Percentiles rank a stretch among this genome's conserved stretches.
phyloP scores from a whole-genome alignment of 1,284 basidiomycete species.

The Trametes pubescens region DNA sequence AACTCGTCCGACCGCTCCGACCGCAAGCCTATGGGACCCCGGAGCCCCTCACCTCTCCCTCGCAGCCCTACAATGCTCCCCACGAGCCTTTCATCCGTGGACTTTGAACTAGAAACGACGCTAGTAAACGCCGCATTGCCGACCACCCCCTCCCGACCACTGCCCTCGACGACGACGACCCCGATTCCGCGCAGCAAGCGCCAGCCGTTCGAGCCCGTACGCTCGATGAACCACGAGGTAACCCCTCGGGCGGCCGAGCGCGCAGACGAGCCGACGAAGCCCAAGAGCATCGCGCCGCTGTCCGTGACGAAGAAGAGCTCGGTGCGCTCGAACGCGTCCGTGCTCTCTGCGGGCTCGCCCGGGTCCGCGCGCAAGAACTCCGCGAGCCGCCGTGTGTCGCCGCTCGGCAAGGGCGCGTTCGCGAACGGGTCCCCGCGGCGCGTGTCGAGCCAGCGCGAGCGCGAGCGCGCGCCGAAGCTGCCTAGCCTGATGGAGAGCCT shows the following conservation, averaged over 20 bases:
- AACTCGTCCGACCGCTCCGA: slow-evolving; percentile 54
- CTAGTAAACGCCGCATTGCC: slow-evolving; percentile 43
- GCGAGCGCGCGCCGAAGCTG: slow-evolving; percentile 30
- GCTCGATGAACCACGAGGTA: slow-evolving; percentile 55
- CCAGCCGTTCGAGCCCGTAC: slow-evolving; percentile 60
- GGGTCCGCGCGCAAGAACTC: slow-evolving; percentile 51
- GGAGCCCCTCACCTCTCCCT: slow-evolving; percentile 72
- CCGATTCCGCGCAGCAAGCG: slow-evolving; percentile 73
- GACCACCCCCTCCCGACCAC: slow-evolving; percentile 38
- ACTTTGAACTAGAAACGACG: slow-evolving; percentile 54
- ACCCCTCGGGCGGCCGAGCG: slow-evolving; percentile 47
- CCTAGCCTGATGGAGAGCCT: slow-evolving; percentile 24
- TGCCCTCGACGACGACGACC: slow-evolving; percentile 46
- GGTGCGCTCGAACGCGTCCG: slow-evolving; percentile 47
- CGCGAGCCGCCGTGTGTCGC: slow-evolving; percentile 31
- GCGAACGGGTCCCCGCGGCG: slow-evolving; percentile 53
- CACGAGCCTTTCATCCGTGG: slow-evolving; percentile 47
- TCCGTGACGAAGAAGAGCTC: slow-evolving; percentile 84
- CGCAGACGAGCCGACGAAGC: slow-evolving; percentile 18
- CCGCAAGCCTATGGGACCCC: slow-evolving; percentile 69
- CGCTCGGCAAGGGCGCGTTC: slow-evolving; percentile 36
- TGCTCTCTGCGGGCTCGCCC: slow-evolving; percentile 44
- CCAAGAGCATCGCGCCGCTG: slow-evolving; percentile 63
- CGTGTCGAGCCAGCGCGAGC: slow-evolving; percentile 58
- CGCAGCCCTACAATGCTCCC: slow-evolving; percentile 35